Evolutionary conservation across 164 flowering plant genomes (phyloP).

Genomic region (Paratinospora sagittata): DNA sequence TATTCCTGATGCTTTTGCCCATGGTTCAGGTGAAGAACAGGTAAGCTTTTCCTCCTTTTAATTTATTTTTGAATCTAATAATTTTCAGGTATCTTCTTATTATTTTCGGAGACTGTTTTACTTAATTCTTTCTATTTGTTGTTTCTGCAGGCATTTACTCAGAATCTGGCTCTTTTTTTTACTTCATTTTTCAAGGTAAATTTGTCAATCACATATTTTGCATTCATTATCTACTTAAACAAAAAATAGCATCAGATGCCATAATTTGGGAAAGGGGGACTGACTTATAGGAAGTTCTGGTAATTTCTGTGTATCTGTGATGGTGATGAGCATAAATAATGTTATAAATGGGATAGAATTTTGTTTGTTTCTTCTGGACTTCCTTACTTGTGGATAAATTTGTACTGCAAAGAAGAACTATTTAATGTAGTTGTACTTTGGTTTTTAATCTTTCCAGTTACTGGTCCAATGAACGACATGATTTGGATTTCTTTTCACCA

Average conservation of each 20-base stretch:
- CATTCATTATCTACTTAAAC: background rate
- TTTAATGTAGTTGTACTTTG: background rate
- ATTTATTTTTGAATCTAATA: background rate
- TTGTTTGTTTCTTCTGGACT: background rate
- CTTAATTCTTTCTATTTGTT: slow-evolving; percentile 1
- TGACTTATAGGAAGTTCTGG: background rate
- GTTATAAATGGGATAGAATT: background rate
- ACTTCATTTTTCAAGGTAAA: slow-evolving; percentile 88
- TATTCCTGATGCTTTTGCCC: slow-evolving; percentile 82
- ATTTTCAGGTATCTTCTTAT: background rate
- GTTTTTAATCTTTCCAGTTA: background rate
- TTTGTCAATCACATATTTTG: background rate
- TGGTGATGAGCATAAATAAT: background rate
- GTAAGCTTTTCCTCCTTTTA: slow-evolving; percentile 22
- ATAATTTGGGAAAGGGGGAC: background rate
- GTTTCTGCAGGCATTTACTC: slow-evolving; percentile 78
- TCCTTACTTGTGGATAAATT: background rate
- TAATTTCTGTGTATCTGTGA: too few species aligned
- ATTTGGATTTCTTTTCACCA: background rate
- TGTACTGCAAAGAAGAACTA: background rate
- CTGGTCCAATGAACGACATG: background rate
- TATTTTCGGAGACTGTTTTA: background rate
- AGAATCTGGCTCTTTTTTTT: slow-evolving; percentile 89
- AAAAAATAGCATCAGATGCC: background rate
- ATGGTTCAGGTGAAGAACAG: slow-evolving; percentile 90